Percentiles rank a stretch among this genome's conserved stretches.
These are phyloP conservation scores for Thermothielavioides terrestris DNA, from an alignment of 495 filamentous ascomycete species.

Conservation along the genomic window DNA sequence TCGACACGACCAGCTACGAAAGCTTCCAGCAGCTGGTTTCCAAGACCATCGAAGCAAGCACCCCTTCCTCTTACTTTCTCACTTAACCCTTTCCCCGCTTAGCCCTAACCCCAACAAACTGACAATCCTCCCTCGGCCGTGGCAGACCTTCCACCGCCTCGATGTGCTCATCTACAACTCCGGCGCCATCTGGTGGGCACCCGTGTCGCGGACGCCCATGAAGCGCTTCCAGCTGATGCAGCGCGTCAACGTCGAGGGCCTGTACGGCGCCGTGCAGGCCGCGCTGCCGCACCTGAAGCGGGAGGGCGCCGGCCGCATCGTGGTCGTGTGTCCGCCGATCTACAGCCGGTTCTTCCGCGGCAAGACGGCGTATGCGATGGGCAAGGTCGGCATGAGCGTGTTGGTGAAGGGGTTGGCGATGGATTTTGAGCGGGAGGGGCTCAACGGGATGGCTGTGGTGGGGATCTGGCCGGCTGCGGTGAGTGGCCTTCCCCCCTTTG, in stretches of 20 bases:
- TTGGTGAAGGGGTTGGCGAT: constrained; percentile 73
- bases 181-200: constrained; percentile 81
- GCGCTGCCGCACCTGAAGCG: constrained; percentile 48
- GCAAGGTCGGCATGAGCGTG: constrained; percentile 79
- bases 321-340: constrained; percentile 80
- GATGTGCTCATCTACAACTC: constrained; percentile 77
- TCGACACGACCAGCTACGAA: constrained; percentile 58
- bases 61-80: background rate
- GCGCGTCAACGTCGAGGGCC: constrained; percentile 66
- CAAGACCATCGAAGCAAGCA: constrained; percentile 45
- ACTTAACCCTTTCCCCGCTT: no score
- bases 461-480: constrained; percentile 76
- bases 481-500: constrained; percentile 23
- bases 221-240: constrained; percentile 81
- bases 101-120: background rate
- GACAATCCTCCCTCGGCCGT: background rate
- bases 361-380: constrained; percentile 82
- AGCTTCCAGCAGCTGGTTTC: constrained; percentile 57
- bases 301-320: constrained; percentile 51
- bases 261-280: constrained; percentile 61
- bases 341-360: constrained; percentile 78
- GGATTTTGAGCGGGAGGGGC: constrained; percentile 65
- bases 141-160: constrained; percentile 51
- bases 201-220: constrained; percentile 62
- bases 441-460: constrained; percentile 60